Evolutionary conservation across 2,329 filamentous ascomycete genomes (phyloP), one percentile per base, ranked within the genome.

Genomic region (Epichloe scottii): DNA sequence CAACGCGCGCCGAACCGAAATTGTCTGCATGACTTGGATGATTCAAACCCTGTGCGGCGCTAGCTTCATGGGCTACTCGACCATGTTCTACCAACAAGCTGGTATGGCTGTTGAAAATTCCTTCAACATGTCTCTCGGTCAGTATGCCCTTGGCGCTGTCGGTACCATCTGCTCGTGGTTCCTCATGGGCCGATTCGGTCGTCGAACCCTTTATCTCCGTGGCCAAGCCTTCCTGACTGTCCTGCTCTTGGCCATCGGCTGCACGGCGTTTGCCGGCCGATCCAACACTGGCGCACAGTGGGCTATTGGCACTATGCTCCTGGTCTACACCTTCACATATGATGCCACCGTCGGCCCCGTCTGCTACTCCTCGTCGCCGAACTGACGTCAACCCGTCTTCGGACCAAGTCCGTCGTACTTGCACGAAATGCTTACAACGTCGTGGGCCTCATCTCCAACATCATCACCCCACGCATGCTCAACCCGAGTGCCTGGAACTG

Each of bases 301-400:
- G 66, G 70, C 68, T 0, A 72, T 73, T 1, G 77, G 74, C 2
- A 66, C 69, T 2, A 62, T 79, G 50, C 63, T 68, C 2, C 56
- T 68, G 21, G 61, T 71, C 53, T 74, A 72, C 61, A 71, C 69
- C 19, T 68, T 73, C 33, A 65, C 70, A 46, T 70, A 69, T 50
- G 62, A 70, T 53, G 59, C 59, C 39, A 69, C 67, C 5, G 63
- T 70, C 26, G 68, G 68, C 0, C 68, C 55, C 38, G 87, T 95
- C 26, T 89, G 86, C 68, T 95, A 93, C 69, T 91, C 87, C 76
- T 95, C 35, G 89, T 95, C 4, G 79, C 72, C 1, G 72, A 75
- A 58, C 54, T 74, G 3, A 66, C 67, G 0, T 72, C 70, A 0
- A 73, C 71, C 4, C 71, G 72, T 39, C 65, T 75, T 19, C 66